Percentiles rank a stretch among this genome's conserved stretches.
Evolutionary conservation across 768 basidiomycete species (phyloP).

Genomic region (Macrolepiota albuminosa): DNA sequence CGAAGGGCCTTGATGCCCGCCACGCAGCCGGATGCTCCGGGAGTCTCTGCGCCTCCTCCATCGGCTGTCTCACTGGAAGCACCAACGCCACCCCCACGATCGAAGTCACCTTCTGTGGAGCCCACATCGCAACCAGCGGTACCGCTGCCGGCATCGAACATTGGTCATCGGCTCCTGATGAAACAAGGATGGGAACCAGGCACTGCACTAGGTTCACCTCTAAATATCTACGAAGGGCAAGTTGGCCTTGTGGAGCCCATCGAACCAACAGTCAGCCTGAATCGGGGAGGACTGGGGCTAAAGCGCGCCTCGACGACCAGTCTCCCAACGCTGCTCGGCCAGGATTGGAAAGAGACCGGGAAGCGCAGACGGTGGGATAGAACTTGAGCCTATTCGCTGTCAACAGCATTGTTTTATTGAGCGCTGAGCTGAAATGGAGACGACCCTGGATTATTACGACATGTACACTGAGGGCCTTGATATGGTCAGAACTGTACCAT

Average conservation of each 20-base stretch:
- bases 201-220: conserved; percentile 39
- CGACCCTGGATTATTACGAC: background rate
- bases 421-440: background rate
- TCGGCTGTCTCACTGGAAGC: conserved; percentile 9
- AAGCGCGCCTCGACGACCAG: conserved; percentile 19
- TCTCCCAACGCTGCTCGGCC: conserved; percentile 13
- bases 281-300: conserved; percentile 56
- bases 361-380: conserved; percentile 37
- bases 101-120: conserved; percentile 18
- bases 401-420: background rate
- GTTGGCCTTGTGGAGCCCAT: conserved; percentile 54
- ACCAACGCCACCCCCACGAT: conserved; percentile 14
- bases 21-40: conserved; percentile 50
- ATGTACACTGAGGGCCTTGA: background rate
- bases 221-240: conserved; percentile 26
- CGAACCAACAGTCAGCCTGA: conserved; percentile 34
- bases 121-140: conserved; percentile 36
- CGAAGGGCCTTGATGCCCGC: conserved; percentile 56
- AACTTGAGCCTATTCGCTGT: conserved; percentile 5
- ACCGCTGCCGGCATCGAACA: conserved; percentile 52
- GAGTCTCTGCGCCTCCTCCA: conserved; percentile 26
- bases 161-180: conserved; percentile 64
- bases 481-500: background rate
- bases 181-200: conserved; percentile 81
- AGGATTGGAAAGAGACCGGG: conserved; percentile 36